A percentile compares a stretch with the other conserved stretches of the same genome.
These are phyloP conservation scores for Hymenoscyphus infarciens DNA, from an alignment of 2,329 filamentous ascomycete genomes.

Conservation along the genomic window DNA sequence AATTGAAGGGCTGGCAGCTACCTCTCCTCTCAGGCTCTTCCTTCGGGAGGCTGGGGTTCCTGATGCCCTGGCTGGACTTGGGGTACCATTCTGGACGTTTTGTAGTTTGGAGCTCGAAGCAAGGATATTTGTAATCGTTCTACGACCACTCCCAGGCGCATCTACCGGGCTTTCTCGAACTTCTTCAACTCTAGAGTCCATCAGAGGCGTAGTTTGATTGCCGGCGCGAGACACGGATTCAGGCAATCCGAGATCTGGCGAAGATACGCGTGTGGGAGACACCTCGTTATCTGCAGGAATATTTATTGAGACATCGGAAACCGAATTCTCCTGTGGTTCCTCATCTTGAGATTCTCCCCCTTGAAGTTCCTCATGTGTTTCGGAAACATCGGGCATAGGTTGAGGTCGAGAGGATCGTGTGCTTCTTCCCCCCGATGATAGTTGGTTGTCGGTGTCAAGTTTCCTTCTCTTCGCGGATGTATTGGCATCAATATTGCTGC, in stretches of 20 bases:
- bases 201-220: constrained; percentile 18
- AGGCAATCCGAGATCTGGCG: neutral
- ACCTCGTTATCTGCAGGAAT: neutral
- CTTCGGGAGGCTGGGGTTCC: constrained; percentile 21
- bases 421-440: constrained; percentile 25
- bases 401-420: constrained; percentile 27
- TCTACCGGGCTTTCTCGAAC: constrained; percentile 51
- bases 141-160: constrained; percentile 51
- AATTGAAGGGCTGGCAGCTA: constrained; percentile 5
- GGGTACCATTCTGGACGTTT: constrained; percentile 15
- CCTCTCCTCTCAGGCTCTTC: constrained; percentile 26
- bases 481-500: constrained; percentile 32
- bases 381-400: constrained; percentile 25
- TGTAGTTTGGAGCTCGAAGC: constrained; percentile 19
- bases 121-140: constrained; percentile 6
- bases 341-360: neutral
- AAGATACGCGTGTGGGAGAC: neutral
- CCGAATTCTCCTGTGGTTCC: neutral
- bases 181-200: constrained; percentile 37
- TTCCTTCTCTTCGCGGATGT: constrained; percentile 35
- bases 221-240: constrained; percentile 1
- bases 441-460: constrained; percentile 25
- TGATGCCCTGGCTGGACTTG: constrained; percentile 2
- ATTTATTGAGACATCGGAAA: neutral
- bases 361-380: constrained; percentile 5